phyloP scores from a whole-genome alignment of 306 rosid genomes.

The Prunus mira region DNA sequence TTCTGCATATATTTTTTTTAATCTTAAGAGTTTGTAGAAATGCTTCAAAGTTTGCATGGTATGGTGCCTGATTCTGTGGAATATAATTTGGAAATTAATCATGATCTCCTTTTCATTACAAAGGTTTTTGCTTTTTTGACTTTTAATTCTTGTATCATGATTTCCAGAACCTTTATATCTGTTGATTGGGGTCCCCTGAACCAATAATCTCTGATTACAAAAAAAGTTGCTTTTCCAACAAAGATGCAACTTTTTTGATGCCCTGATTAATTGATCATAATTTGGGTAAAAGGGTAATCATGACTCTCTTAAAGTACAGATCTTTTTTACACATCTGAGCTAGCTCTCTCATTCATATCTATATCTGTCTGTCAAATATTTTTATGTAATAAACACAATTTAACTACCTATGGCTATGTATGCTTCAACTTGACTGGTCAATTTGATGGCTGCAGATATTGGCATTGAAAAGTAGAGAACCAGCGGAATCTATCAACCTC shows the following conservation, averaged over 20 bases:
- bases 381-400: too few species aligned
- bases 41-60: background rate
- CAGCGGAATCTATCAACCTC: conserved; percentile 91
- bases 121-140: conserved; percentile 38
- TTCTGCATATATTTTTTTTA: background rate
- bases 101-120: conserved; percentile 7
- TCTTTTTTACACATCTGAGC: conserved; percentile 7
- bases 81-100: conserved; percentile 31
- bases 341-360: background rate
- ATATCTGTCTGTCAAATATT: too few species aligned
- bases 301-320: conserved; percentile 12
- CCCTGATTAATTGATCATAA: conserved; percentile 36
- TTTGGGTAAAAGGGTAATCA: conserved; percentile 18
- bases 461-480: conserved; percentile 90
- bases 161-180: conserved; percentile 36
- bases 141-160: conserved; percentile 16
- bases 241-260: conserved; percentile 12
- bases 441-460: conserved; percentile 49
- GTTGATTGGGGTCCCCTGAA: conserved; percentile 29
- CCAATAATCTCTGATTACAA: conserved; percentile 28
- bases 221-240: conserved; percentile 32
- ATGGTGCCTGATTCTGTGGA: conserved; percentile 19
- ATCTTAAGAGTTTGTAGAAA: background rate
- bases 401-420: background rate
- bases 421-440: background rate